These are phyloP conservation scores for Pyrenochaeta sp. DNA, from an alignment of 2,329 filamentous ascomycete genomes.

Conservation along the genomic window DNA sequence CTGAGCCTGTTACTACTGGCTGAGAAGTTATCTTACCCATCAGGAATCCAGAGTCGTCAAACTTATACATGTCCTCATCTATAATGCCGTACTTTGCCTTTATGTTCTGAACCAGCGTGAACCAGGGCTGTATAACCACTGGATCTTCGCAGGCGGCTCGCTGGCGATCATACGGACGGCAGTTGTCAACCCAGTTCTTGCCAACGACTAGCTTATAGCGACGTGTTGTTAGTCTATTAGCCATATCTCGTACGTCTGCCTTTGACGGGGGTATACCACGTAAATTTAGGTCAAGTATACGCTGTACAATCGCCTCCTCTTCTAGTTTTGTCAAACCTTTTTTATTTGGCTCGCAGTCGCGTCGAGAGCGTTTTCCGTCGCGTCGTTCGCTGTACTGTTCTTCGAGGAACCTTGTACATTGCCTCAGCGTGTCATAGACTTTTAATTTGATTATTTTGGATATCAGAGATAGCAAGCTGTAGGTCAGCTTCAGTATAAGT, in stretches of 20 bases:
- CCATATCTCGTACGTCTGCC: slow-evolving; percentile 3
- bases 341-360: slow-evolving; percentile 20
- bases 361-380: slow-evolving; percentile 6
- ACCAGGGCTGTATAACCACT: slow-evolving; percentile 10
- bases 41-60: slow-evolving; percentile 42
- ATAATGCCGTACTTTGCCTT: slow-evolving; percentile 16
- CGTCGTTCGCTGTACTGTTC: background rate
- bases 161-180: slow-evolving; percentile 17
- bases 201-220: slow-evolving; percentile 10
- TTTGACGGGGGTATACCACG: slow-evolving; percentile 1
- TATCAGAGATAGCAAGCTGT: slow-evolving; percentile 10
- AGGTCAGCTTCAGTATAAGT: slow-evolving; percentile 9
- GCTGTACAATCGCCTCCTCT: slow-evolving; percentile 20
- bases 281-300: slow-evolving; percentile 12
- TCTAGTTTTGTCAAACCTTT: slow-evolving; percentile 20
- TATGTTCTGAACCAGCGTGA: background rate
- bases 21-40: slow-evolving; percentile 36
- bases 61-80: slow-evolving; percentile 26
- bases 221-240: slow-evolving; percentile 11
- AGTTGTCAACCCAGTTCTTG: slow-evolving; percentile 20
- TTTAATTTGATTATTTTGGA: background rate
- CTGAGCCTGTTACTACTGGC: slow-evolving; percentile 35
- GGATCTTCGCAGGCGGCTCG: slow-evolving; percentile 14
- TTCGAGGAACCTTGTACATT: slow-evolving; percentile 7
- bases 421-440: slow-evolving; percentile 1